Evolutionary conservation across 148 eudicot species (phyloP).

Genomic region (Cornus florida): DNA sequence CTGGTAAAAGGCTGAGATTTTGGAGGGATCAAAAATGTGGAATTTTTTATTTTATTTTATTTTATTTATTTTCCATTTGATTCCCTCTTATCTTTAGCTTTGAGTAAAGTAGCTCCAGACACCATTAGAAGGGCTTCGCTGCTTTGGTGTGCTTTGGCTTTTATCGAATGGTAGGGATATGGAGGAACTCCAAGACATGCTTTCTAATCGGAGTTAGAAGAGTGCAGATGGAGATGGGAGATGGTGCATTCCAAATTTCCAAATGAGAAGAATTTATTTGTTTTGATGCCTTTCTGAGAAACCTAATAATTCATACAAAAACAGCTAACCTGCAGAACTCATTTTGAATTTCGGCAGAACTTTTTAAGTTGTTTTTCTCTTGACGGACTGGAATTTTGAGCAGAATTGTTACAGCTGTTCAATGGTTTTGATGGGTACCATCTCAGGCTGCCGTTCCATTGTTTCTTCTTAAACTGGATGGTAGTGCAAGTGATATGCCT

Average conservation of each 20-base stretch:
- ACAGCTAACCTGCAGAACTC: background rate
- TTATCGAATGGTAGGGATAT: background rate
- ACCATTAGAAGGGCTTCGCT: background rate
- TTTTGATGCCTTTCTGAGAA: background rate
- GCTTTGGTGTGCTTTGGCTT: slow-evolving; percentile 3
- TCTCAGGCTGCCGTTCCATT: too few relatives aligned
- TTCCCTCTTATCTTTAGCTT: too few relatives aligned
- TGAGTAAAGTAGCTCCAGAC: background rate
- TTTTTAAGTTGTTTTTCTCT: background rate
- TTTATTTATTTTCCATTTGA: too few relatives aligned
- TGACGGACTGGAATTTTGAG: background rate
- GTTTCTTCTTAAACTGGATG: too few relatives aligned
- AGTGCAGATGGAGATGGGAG: background rate
- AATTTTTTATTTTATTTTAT: background rate
- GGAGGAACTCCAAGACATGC: background rate
- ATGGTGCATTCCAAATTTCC: background rate
- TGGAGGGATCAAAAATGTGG: background rate
- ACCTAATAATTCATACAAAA: background rate
- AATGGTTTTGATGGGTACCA: too few relatives aligned
- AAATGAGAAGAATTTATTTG: background rate
- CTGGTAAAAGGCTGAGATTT: background rate
- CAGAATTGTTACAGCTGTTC: background rate
- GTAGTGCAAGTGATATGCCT: too few relatives aligned
- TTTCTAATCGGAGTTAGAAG: background rate
- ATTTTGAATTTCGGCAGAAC: background rate